Conservation (phyloP, 1,284 basidiomycete genomes). For the Heterobasidion irregulare region DNA sequence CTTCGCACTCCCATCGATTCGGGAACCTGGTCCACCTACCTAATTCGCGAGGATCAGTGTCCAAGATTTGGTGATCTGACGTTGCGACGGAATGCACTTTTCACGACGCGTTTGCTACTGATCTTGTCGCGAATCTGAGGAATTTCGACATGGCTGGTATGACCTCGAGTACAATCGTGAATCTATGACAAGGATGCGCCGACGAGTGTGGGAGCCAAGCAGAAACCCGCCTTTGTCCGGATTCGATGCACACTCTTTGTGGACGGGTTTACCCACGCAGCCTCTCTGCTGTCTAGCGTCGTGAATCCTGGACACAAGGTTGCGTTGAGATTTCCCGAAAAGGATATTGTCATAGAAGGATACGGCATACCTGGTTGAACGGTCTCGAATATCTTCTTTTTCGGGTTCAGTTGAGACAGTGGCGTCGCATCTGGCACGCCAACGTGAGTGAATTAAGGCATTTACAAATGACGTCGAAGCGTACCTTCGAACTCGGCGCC, state of each 20-base stretch:
- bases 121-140: too few relatives aligned
- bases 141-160: neutral
- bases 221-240: slow-evolving; percentile 77
- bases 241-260: slow-evolving; percentile 82
- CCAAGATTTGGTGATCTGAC: too few relatives aligned
- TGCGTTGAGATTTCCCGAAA: neutral
- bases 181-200: slow-evolving; percentile 81
- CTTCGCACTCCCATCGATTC: too few relatives aligned
- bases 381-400: slow-evolving; percentile 96
- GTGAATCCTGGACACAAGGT: slow-evolving; percentile 54
- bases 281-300: slow-evolving; percentile 79
- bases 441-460: neutral
- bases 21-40: too few relatives aligned
- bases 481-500: slow-evolving; percentile 75
- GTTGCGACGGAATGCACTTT: too few relatives aligned
- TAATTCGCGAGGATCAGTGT: too few relatives aligned
- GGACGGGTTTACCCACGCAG: slow-evolving; percentile 83
- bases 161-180: neutral
- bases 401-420: slow-evolving; percentile 83
- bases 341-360: neutral
- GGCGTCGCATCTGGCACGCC: slow-evolving; percentile 55
- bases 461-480: neutral
- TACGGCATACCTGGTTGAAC: slow-evolving; percentile 68
- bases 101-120: too few relatives aligned
- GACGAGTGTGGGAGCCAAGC: slow-evolving; percentile 72